A percentile compares a stretch with the other conserved stretches of the same genome.
Evolutionary conservation across 2,329 filamentous ascomycete species (phyloP).

Genomic region (Trichoderma polysporum): DNA sequence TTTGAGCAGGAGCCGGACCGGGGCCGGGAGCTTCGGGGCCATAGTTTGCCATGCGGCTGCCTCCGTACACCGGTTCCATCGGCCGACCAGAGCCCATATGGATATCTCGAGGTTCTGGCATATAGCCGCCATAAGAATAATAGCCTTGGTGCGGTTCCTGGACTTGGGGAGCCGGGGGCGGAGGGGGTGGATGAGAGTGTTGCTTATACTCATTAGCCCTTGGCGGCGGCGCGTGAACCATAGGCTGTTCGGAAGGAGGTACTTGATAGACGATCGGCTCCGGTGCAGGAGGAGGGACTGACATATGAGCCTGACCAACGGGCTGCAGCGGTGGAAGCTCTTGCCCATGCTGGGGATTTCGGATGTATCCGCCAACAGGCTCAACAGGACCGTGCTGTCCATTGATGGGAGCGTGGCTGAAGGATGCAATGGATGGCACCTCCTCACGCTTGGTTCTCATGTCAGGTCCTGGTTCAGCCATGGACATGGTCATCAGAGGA

Average conservation of each 20-base stretch:
- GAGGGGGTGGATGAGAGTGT: constrained; percentile 26
- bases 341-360: constrained; percentile 24
- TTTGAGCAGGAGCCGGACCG: constrained; percentile 13
- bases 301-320: constrained; percentile 28
- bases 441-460: constrained; percentile 30
- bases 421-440: constrained; percentile 23
- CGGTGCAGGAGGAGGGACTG: constrained; percentile 25
- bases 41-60: constrained; percentile 35
- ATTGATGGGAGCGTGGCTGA: constrained; percentile 27
- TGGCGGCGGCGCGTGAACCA: constrained; percentile 27
- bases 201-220: constrained; percentile 33
- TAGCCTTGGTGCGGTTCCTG: constrained; percentile 29
- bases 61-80: constrained; percentile 34
- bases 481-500: not conserved
- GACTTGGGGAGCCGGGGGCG: not conserved
- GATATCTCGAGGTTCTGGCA: constrained; percentile 32
- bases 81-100: constrained; percentile 33
- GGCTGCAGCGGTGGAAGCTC: constrained; percentile 28
- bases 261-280: constrained; percentile 26
- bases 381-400: constrained; percentile 24
- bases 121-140: constrained; percentile 32
- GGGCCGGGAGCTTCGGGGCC: constrained; percentile 30
- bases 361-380: constrained; percentile 24
- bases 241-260: constrained; percentile 29
- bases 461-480: constrained; percentile 22